phyloP scores from a whole-genome alignment of 129 eudicot genomes.

The Flaveria trinervia region DNA sequence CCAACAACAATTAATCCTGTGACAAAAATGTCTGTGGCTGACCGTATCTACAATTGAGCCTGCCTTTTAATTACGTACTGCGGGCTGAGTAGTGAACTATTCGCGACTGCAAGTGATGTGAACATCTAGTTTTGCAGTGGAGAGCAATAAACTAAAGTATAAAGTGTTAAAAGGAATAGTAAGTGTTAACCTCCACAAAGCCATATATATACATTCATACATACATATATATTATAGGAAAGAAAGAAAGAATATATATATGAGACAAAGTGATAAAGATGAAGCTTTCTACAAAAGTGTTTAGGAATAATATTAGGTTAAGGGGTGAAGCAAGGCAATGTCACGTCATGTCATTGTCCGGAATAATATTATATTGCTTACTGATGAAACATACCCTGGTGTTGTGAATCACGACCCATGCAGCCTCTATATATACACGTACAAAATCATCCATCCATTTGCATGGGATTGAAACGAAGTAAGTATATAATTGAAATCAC shows the following conservation, averaged over 20 bases:
- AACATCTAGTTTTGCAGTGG: too few relatives aligned
- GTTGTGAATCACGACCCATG: constrained; percentile 18
- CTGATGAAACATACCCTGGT: neutral
- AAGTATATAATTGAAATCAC: neutral
- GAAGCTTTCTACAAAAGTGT: neutral
- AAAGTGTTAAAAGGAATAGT: too few relatives aligned
- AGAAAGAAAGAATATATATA: neutral
- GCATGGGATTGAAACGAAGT: too few relatives aligned
- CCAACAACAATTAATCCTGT: too few relatives aligned
- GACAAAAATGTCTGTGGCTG: too few relatives aligned
- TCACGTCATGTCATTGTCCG: neutral
- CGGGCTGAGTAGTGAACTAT: too few relatives aligned
- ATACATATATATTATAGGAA: neutral
- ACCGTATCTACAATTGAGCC: too few relatives aligned
- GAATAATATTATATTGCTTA: neutral
- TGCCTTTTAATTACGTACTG: too few relatives aligned
- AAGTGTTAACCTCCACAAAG: too few relatives aligned
- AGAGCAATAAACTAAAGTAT: too few relatives aligned
- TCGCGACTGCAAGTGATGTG: too few relatives aligned
- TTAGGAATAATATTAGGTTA: neutral
- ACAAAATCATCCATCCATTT: neutral
- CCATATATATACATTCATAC: too few relatives aligned
- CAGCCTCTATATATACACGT: neutral
- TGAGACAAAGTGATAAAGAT: neutral
- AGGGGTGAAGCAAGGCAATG: neutral